phyloP scores from a whole-genome alignment of 768 basidiomycete species.

The Udeniomyces megalosporus region DNA sequence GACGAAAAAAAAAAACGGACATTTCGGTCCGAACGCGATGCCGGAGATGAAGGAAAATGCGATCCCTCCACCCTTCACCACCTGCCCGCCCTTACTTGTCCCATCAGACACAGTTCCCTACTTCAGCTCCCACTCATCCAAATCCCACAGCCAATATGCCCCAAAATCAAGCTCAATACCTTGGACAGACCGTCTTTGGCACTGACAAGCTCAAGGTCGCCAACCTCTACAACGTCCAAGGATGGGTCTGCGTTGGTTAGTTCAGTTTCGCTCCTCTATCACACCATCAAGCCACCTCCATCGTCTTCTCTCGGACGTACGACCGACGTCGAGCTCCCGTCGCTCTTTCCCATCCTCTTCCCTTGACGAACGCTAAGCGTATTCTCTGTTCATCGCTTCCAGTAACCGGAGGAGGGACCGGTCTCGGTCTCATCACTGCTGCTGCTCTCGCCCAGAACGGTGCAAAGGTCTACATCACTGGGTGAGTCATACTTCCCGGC shows the following conservation, averaged over 20 bases:
- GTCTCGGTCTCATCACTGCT: conserved; percentile 73
- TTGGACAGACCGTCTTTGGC: conserved; percentile 16
- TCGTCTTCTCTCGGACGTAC: no score
- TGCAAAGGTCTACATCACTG: conserved; percentile 70
- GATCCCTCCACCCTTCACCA: no score
- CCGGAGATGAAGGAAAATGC: no score
- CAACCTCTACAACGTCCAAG: conserved; percentile 25
- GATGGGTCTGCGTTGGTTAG: conserved; percentile 27
- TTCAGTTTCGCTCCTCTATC: neutral
- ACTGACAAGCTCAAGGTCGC: conserved; percentile 18
- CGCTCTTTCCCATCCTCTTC: no score
- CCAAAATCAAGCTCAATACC: neutral
- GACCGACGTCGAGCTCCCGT: no score
- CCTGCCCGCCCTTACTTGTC: no score
- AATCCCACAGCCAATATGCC: no score
- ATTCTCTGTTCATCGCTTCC: conserved; percentile 30
- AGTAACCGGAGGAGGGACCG: conserved; percentile 68
- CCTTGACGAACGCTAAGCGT: neutral
- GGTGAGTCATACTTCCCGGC: neutral
- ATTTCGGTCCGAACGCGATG: no score
- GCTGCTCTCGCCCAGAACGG: conserved; percentile 69
- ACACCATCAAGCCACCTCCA: no score
- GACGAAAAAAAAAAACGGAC: no score
- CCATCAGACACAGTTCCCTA: no score
- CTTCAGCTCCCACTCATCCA: no score